phyloP scores from a whole-genome alignment of 768 basidiomycete species.

The Leccinum incarnatum region DNA sequence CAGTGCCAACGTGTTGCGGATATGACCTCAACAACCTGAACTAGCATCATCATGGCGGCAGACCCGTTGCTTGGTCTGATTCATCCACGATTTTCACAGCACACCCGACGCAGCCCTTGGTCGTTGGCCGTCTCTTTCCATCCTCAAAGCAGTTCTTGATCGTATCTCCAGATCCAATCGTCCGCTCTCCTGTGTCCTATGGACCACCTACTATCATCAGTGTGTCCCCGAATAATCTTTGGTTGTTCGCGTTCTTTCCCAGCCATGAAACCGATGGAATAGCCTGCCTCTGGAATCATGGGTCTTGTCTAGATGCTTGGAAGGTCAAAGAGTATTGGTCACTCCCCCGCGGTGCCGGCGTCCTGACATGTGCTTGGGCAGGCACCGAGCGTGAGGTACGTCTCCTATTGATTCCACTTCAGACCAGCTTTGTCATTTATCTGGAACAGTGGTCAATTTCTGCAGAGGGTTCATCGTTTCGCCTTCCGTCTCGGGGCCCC shows the following conservation, averaged over 20 bases:
- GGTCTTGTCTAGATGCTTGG: conserved; percentile 61
- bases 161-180: conserved; percentile 50
- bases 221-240: conserved; percentile 54
- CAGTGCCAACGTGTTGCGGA: conserved; percentile 5
- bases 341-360: conserved; percentile 49
- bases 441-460: conserved; percentile 52
- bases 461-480: conserved; percentile 43
- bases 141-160: conserved; percentile 65
- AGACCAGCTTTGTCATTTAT: background rate
- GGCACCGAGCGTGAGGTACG: conserved; percentile 58
- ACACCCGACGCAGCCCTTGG: conserved; percentile 57
- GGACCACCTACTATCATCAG: conserved; percentile 63
- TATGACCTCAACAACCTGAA: background rate
- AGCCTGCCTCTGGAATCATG: conserved; percentile 65
- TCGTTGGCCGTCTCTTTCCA: conserved; percentile 65
- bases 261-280: conserved; percentile 53
- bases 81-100: conserved; percentile 69
- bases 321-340: conserved; percentile 54
- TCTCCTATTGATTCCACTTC: background rate
- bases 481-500: conserved; percentile 62
- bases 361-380: conserved; percentile 64
- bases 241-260: conserved; percentile 77
- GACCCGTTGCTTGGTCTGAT: conserved; percentile 70
- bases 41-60: conserved; percentile 25
- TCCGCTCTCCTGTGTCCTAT: conserved; percentile 47